phyloP scores from a whole-genome alignment of 2,329 filamentous ascomycete species.

The Ramularia collo-cygni region DNA sequence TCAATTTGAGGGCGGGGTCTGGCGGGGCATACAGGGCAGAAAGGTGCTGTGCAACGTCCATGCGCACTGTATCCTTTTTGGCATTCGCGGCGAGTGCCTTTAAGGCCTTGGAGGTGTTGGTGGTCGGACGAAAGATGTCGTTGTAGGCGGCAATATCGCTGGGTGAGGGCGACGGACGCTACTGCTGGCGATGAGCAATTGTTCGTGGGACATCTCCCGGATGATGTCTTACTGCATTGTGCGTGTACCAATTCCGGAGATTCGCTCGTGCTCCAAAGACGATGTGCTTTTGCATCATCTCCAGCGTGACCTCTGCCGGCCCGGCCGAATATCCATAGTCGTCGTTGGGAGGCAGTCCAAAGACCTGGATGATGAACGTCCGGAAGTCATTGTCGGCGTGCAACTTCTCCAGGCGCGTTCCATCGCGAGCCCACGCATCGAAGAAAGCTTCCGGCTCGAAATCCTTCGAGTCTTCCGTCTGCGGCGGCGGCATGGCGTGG shows the following conservation, averaged over 20 bases:
- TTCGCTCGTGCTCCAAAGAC: slow-evolving; percentile 40
- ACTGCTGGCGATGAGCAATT: background rate
- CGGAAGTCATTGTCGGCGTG: slow-evolving; percentile 40
- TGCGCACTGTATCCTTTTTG: slow-evolving; percentile 55
- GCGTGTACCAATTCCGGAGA: slow-evolving; percentile 47
- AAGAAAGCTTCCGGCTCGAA: slow-evolving; percentile 45
- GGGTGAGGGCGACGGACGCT: slow-evolving; percentile 42
- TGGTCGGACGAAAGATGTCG: slow-evolving; percentile 56
- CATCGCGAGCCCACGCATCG: slow-evolving; percentile 35
- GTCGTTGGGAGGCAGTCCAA: slow-evolving; percentile 40
- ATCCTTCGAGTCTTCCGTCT: slow-evolving; percentile 34
- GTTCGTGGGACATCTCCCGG: background rate
- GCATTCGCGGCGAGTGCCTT: slow-evolving; percentile 60
- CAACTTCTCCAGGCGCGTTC: slow-evolving; percentile 20
- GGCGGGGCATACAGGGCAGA: slow-evolving; percentile 46
- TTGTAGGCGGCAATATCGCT: slow-evolving; percentile 61
- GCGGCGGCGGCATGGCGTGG: slow-evolving; percentile 13
- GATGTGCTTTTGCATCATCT: slow-evolving; percentile 44
- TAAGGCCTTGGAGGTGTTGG: slow-evolving; percentile 55
- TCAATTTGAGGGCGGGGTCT: slow-evolving; percentile 26
- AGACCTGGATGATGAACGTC: slow-evolving; percentile 41
- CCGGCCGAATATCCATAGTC: slow-evolving; percentile 45
- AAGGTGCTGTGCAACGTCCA: slow-evolving; percentile 52
- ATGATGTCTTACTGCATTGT: slow-evolving; percentile 29
- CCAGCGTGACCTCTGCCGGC: slow-evolving; percentile 44